Percentiles rank a stretch among this genome's conserved stretches.
These are phyloP conservation scores for Rhypophila decipiens DNA, from an alignment of 495 filamentous ascomycete species.

Conservation along the genomic window DNA sequence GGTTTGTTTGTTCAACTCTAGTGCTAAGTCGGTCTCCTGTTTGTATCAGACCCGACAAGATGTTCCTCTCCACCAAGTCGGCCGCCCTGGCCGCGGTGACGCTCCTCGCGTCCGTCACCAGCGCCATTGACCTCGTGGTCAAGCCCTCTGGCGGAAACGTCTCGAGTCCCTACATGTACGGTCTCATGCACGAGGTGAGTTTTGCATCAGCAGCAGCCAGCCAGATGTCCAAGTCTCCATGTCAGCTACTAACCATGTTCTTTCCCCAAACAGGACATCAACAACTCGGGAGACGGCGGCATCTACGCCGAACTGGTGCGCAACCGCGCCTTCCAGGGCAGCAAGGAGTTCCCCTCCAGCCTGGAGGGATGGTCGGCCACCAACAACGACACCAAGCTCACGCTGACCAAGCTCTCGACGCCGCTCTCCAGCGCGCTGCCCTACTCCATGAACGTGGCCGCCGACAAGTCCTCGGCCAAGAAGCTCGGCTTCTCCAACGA, in stretches of 20 bases:
- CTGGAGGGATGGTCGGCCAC: conserved; percentile 52
- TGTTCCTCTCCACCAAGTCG: background rate
- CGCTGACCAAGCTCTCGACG: conserved; percentile 39
- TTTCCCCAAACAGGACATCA: conserved; percentile 69
- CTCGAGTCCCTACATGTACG: conserved; percentile 31
- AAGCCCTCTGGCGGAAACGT: conserved; percentile 29
- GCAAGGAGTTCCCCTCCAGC: conserved; percentile 27
- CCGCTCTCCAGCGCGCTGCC: conserved; percentile 50
- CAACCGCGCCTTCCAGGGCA: conserved; percentile 62
- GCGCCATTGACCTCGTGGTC: conserved; percentile 26
- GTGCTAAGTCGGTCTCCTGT: too few species aligned
- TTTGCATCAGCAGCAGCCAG: background rate
- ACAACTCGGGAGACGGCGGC: conserved; percentile 70
- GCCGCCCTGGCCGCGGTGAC: background rate
- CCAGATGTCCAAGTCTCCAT: background rate
- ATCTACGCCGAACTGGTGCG: conserved; percentile 68
- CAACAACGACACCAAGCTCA: conserved; percentile 38
- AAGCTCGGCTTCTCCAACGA: conserved; percentile 51
- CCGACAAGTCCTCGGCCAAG: background rate
- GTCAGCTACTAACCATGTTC: too few species aligned
- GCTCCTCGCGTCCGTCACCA: background rate
- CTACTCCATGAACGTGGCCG: conserved; percentile 52
- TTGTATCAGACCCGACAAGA: too few species aligned
- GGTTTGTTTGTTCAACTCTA: too few species aligned
- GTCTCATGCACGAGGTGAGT: conserved; percentile 37